Evolutionary conservation across 768 basidiomycete species (phyloP).

Genomic region (Hygrophorus pudorinus): DNA sequence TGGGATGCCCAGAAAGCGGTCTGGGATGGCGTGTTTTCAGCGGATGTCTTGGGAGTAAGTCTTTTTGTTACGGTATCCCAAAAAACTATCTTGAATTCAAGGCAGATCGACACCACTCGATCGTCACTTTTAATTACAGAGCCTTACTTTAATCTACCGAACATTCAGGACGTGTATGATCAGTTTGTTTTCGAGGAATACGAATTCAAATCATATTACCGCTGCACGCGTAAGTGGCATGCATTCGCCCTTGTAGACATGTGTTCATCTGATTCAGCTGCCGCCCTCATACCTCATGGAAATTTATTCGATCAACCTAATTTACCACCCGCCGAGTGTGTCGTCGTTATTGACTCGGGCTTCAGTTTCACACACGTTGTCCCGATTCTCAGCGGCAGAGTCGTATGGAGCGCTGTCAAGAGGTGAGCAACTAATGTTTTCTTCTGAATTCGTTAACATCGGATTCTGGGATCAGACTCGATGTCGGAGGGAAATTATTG

Average conservation of each 20-base stretch:
- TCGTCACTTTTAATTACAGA: conserved; percentile 83
- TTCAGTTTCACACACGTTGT: conserved; percentile 93
- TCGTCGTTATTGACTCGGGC: conserved; percentile 78
- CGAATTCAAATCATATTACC: conserved; percentile 76
- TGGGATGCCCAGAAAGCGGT: conserved; percentile 95
- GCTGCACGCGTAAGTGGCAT: conserved; percentile 68
- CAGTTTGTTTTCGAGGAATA: conserved; percentile 97
- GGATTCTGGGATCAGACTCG: conserved; percentile 47
- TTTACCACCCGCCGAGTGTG: conserved; percentile 60
- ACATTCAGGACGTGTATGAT: conserved; percentile 87
- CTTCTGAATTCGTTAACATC: conserved; percentile 8
- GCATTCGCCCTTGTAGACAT: conserved; percentile 3
- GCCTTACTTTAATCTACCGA: conserved; percentile 89
- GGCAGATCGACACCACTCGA: conserved; percentile 61
- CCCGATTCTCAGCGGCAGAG: conserved; percentile 63
- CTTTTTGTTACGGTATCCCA: neutral
- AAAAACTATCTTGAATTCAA: neutral
- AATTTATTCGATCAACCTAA: conserved; percentile 47
- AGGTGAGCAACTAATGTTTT: conserved; percentile 35
- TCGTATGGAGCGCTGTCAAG: conserved; percentile 76
- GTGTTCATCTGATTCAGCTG: conserved; percentile 40
- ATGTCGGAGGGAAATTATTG: conserved; percentile 90
- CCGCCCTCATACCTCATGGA: conserved; percentile 69
- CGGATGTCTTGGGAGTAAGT: conserved; percentile 54
- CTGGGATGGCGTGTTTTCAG: conserved; percentile 86